Base-by-base conservation (phyloP, 2,329 filamentous ascomycete species). In the Byssoonygena ceratinophila region DNA sequence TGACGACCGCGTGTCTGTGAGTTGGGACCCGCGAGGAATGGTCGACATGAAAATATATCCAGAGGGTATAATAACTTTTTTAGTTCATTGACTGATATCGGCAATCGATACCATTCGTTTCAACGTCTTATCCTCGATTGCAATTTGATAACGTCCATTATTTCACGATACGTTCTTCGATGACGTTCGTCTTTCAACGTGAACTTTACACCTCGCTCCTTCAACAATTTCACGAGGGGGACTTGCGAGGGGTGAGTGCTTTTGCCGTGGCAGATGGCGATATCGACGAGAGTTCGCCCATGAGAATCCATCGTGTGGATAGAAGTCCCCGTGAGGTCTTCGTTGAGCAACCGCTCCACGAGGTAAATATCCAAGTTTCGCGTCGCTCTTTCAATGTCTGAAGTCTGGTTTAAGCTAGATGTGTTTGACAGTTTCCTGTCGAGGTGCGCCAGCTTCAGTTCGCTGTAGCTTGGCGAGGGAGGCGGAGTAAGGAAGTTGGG, bases 171-270 rank as follows among this genome's bases (percentile, higher is more conserved):
- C 20, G 29, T 45, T 18, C 36, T 37, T 18, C 49, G 49, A 32
- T 52, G 22, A 7, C 36, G 49, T 12, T 45, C 41, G 6, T 52
- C 43, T 37, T 39, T 46, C 22, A 46, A 12, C 2, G 49, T 52
- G 43, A 52, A 52, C 31, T 52, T 52, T 14, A 31, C 49, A 6
- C 49, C 49, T 46, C 49, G 40, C 11, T 52, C 29, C 18, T 37
- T 36, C 22, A 52, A 27, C 49, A 52, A 37, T 16, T 39, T 37
- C 20, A 52, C 40, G 1, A 52, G 40, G 1, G 40, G 40, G 2
- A 52, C 40, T 46, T 52, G 40, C 1, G 49, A 52, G 6, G 29
- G 49, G 20, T 52, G 49, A 4, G 49, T 52, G 49, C 49, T 46
- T 52, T 40, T 52, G 20, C 40, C 41, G 4, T 52, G 43, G 25